phyloP scores from a whole-genome alignment of 139 green algal species.

The Ulvella scutata region DNA sequence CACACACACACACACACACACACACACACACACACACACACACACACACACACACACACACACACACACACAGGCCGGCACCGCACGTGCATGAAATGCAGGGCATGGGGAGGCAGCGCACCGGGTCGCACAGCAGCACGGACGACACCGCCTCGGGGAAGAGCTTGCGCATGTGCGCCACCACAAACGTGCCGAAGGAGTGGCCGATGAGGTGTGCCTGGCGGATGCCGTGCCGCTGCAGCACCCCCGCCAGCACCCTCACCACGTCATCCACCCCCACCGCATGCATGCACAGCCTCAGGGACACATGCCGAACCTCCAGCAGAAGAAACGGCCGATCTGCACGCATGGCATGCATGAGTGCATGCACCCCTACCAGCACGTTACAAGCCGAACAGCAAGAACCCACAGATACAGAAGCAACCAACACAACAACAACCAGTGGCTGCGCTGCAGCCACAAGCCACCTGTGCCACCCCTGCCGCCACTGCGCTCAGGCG shows the following conservation, averaged over 20 bases:
- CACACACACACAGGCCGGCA: too few relatives aligned
- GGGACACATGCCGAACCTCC: conserved; percentile 5
- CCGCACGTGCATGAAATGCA: too few relatives aligned
- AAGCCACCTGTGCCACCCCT: too few relatives aligned
- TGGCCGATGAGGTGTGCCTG: conserved; percentile 6
- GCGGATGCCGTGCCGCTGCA: background rate
- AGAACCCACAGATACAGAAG: too few relatives aligned
- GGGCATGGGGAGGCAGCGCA: background rate
- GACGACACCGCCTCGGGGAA: conserved; percentile 1
- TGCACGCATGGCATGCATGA: conserved; percentile 23
- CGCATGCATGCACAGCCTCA: background rate
- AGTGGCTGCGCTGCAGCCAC: too few relatives aligned
- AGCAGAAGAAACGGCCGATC: background rate
- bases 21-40: too few relatives aligned
- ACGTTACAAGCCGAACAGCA: too few relatives aligned
- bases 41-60: too few relatives aligned
- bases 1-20: too few relatives aligned
- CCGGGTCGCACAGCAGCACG: background rate
- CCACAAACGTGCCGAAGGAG: conserved; percentile 10
- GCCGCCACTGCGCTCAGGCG: too few relatives aligned
- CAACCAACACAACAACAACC: too few relatives aligned
- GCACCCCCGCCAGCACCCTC: background rate
- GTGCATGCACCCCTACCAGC: background rate
- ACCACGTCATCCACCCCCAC: background rate
- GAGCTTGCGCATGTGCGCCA: conserved; percentile 2